Conservation (phyloP, 495 filamentous ascomycete genomes). For the Xanthoparmelia taractica region DNA sequence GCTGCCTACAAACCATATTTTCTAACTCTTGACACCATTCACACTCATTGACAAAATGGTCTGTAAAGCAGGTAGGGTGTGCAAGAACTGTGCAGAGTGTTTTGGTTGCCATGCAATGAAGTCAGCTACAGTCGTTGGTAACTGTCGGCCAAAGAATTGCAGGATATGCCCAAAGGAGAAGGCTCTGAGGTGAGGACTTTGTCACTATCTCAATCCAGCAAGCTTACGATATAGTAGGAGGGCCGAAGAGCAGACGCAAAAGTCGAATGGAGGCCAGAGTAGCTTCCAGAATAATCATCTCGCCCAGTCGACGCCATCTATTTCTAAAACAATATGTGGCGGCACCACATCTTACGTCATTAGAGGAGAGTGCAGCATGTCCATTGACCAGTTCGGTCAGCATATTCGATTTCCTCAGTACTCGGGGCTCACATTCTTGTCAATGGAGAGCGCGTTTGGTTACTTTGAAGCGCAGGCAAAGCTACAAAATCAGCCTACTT, state of each 20-base stretch:
- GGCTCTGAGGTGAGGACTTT: not conserved
- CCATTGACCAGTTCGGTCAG: not conserved
- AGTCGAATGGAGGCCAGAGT: not conserved
- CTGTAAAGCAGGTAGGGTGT: not conserved
- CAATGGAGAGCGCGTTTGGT: not conserved
- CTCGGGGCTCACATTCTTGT: not conserved
- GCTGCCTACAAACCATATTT: not conserved
- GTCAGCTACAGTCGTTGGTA: not conserved
- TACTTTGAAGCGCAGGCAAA: not conserved
- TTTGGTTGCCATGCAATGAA: not conserved
- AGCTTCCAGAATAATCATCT: not conserved
- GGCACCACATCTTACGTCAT: too few relatives aligned
- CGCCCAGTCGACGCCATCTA: not conserved
- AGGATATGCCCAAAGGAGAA: not conserved
- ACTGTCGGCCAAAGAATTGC: not conserved
- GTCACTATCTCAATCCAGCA: too few relatives aligned
- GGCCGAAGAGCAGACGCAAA: not conserved
- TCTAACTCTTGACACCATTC: not conserved
- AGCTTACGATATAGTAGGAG: not conserved
- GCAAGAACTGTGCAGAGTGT: not conserved
- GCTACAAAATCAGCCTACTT: not conserved
- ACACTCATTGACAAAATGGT: not conserved
- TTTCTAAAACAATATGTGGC: not conserved
- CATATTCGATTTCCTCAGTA: not conserved
- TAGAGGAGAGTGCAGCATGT: not conserved